Evolutionary conservation across 768 basidiomycete species (phyloP), one percentile per base, ranked within the genome.

Genomic region (Rhizopogon vesiculosus): DNA sequence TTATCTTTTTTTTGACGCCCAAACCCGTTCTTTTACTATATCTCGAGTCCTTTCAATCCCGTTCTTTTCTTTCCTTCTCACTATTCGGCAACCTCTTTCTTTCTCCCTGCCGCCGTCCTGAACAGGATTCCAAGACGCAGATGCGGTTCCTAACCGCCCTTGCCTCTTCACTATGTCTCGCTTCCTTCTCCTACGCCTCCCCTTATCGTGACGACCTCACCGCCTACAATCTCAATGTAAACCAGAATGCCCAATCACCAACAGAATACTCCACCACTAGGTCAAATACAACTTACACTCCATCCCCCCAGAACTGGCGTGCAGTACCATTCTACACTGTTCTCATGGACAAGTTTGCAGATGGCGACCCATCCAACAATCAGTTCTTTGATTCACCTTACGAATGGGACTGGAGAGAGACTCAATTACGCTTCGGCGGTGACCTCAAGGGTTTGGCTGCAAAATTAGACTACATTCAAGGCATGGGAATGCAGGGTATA

Each of bases 341-440:
- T 63, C 85, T 96, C 50, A 70, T 94, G 61, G 94, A 97, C 80
- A 96, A 96, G 72, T 96, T 91, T 66, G 92, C 92, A 13, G 93
- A 96, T 62, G 94, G 94, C 1, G 89, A 93, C 67, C 94, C 94
- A 3, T 72, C 83, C 43, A 97, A 96, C 66, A 94, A 97, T 69
- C 91, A 96, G 75, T 95, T 76, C 70, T 97, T 93, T 66, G 77
- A 76, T 28, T 83, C 91, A 22, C 77, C 80, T 67, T 92, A 76
- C 70, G 94, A 97, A 69, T 83, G 78, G 65, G 94, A 96, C 74
- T 86, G 84, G 75, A 78, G 87, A 57, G 94, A 96, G 71, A 92
- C 91, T 0, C 91, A 95, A 64, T 79, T 96, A 16, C 86, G 94
- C 42, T 89, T 81, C 59, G 94, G 94, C 53, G 94, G 94, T 51